These are phyloP conservation scores for Coemansia guatemalensis DNA, from an alignment of 192 early-diverging fungal species.

Conservation along the genomic window DNA sequence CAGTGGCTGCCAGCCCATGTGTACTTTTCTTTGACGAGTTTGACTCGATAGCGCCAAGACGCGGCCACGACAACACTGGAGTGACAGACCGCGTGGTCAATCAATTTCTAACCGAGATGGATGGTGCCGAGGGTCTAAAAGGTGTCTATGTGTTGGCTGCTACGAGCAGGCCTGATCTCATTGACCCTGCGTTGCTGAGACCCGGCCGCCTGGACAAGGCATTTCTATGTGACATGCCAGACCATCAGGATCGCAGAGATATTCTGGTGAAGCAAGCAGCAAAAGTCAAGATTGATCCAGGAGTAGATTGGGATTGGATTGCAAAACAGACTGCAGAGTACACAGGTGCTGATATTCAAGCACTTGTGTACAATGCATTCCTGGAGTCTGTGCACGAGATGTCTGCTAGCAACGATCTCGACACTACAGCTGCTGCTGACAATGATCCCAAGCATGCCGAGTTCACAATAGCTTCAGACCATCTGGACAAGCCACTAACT, in stretches of 20 bases:
- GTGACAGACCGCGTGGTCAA: slow-evolving; percentile 99
- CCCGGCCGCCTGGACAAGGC: slow-evolving; percentile 84
- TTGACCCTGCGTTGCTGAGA: slow-evolving; percentile 77
- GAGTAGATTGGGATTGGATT: slow-evolving; percentile 63
- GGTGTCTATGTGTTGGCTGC: slow-evolving; percentile 98
- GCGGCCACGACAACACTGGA: slow-evolving; percentile 98
- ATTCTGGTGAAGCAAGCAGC: slow-evolving; percentile 76
- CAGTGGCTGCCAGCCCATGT: slow-evolving; percentile 90
- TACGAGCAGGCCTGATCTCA: slow-evolving; percentile 80
- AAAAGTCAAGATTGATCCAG: slow-evolving; percentile 65
- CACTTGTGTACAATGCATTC: slow-evolving; percentile 88
- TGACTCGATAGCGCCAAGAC: slow-evolving; percentile 92
- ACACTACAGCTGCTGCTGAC: not conserved
- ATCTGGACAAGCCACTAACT: not conserved
- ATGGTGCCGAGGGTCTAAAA: slow-evolving; percentile 93
- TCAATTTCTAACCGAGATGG: slow-evolving; percentile 98
- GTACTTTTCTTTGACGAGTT: slow-evolving; percentile 99
- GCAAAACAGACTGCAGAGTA: slow-evolving; percentile 72
- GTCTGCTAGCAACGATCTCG: not conserved
- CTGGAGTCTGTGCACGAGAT: slow-evolving; percentile 82
- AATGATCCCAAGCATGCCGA: slow-evolving; percentile 8
- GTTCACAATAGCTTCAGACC: slow-evolving; percentile 7
- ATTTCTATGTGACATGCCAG: slow-evolving; percentile 85
- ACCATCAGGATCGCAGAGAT: slow-evolving; percentile 66
- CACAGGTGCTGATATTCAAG: slow-evolving; percentile 94